Conservation (phyloP, 768 basidiomycete genomes). For the Suillus decipiens region DNA sequence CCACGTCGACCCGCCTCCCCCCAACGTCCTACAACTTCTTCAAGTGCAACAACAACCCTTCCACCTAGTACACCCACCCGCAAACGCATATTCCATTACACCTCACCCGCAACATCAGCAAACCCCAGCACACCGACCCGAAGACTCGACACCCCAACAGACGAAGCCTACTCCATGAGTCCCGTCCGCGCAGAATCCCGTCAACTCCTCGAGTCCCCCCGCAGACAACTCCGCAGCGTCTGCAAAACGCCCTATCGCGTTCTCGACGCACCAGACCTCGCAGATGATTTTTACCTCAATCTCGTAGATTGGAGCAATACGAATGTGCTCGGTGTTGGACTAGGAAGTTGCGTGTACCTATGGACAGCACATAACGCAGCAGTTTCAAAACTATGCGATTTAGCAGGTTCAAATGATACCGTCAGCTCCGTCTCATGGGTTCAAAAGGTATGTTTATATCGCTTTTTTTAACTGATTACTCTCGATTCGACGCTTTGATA, state of each 20-base stretch:
- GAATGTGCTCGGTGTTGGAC: conserved; percentile 85
- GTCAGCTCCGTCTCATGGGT: conserved; percentile 95
- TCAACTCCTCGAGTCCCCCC: conserved; percentile 79
- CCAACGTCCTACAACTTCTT: conserved; percentile 40
- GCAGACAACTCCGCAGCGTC: conserved; percentile 77
- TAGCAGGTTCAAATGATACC: conserved; percentile 61
- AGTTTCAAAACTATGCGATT: conserved; percentile 90
- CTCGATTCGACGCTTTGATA: conserved; percentile 17
- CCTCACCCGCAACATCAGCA: conserved; percentile 56
- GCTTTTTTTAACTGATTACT: conserved; percentile 3
- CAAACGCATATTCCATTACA: conserved; percentile 69
- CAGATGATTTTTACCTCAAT: conserved; percentile 98
- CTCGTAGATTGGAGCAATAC: conserved; percentile 97
- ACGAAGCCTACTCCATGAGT: conserved; percentile 87
- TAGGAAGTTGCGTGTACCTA: conserved; percentile 91
- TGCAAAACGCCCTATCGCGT: conserved; percentile 97
- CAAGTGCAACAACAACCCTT: conserved; percentile 40
- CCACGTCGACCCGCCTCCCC: conserved; percentile 66
- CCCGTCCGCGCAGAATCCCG: conserved; percentile 87
- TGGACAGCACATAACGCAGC: conserved; percentile 95
- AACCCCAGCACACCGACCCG: conserved; percentile 57
- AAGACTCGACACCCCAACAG: conserved; percentile 79
- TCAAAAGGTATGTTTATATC: conserved; percentile 51
- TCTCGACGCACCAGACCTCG: conserved; percentile 94
- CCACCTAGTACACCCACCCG: conserved; percentile 47